Percentiles rank a stretch among this genome's conserved stretches.
These are phyloP conservation scores for Wickerhamiella domercqiae DNA, from an alignment of 805 yeast genomes.

Conservation along the genomic window DNA sequence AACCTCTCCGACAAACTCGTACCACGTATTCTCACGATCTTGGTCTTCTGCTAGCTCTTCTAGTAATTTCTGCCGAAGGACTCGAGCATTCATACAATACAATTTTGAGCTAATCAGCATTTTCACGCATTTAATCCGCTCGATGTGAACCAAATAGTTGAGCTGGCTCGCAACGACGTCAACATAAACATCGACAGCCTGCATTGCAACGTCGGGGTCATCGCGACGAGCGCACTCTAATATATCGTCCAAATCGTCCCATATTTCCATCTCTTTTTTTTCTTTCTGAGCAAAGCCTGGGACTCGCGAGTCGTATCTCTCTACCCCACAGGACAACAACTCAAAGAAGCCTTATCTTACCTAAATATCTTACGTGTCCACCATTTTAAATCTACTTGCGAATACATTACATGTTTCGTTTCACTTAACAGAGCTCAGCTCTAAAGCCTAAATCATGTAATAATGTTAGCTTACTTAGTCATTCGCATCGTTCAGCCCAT, in stretches of 20 bases:
- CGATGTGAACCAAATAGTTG: slow-evolving; percentile 1
- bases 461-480: too few species aligned
- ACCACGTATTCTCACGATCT: neutral
- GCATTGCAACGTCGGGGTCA: slow-evolving; percentile 3
- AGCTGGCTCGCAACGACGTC: slow-evolving; percentile 6
- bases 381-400: too few species aligned
- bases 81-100: slow-evolving; percentile 1
- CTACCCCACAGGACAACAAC: too few species aligned
- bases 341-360: too few species aligned
- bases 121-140: slow-evolving; percentile 3
- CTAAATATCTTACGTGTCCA: too few species aligned
- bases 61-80: slow-evolving; percentile 4
- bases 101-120: slow-evolving; percentile 4
- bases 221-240: slow-evolving; percentile 1
- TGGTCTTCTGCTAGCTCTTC: slow-evolving; percentile 1
- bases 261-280: slow-evolving; percentile 7
- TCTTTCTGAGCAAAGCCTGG: too few species aligned
- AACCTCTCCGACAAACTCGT: neutral
- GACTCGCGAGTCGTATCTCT: too few species aligned
- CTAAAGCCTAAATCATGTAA: too few species aligned
- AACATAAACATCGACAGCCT: slow-evolving; percentile 7
- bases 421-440: too few species aligned
- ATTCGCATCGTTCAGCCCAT: too few species aligned
- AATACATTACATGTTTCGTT: too few species aligned
- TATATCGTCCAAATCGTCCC: slow-evolving; percentile 6